phyloP scores from a whole-genome alignment of 2,329 filamentous ascomycete species.

The Magnaporthiopsis rhizophila region DNA sequence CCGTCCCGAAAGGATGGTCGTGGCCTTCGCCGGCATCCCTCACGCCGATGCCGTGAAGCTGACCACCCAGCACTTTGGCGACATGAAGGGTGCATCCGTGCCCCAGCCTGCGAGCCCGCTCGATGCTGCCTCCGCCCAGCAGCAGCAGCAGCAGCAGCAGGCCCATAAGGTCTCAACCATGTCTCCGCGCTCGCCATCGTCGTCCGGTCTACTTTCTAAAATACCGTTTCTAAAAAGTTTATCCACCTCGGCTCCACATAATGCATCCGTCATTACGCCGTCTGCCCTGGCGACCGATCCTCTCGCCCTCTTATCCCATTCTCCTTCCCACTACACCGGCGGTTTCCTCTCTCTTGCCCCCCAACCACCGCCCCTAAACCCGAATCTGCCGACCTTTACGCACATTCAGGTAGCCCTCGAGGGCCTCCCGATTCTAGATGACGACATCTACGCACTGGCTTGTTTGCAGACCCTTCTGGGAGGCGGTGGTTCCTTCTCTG shows the following conservation, averaged over 20 bases:
- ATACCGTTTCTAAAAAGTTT: slow-evolving; percentile 81
- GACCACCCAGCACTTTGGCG: slow-evolving; percentile 80
- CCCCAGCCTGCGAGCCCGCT: slow-evolving; percentile 20
- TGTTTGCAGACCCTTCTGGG: slow-evolving; percentile 93
- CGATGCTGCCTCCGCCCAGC: not conserved
- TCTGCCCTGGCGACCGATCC: slow-evolving; percentile 28
- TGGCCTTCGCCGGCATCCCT: slow-evolving; percentile 88
- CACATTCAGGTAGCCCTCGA: slow-evolving; percentile 97
- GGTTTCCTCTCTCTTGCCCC: slow-evolving; percentile 82
- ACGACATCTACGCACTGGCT: slow-evolving; percentile 93
- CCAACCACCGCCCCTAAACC: slow-evolving; percentile 69
- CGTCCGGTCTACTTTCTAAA: slow-evolving; percentile 64
- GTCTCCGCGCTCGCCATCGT: slow-evolving; percentile 18
- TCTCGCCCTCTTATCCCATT: slow-evolving; percentile 29
- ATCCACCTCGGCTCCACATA: slow-evolving; percentile 61
- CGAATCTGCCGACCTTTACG: slow-evolving; percentile 70
- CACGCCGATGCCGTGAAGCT: slow-evolving; percentile 73
- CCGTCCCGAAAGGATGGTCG: slow-evolving; percentile 81
- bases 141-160: slow-evolving; percentile 2
- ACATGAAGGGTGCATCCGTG: slow-evolving; percentile 57
- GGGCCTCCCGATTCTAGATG: slow-evolving; percentile 79
- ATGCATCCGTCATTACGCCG: slow-evolving; percentile 45
- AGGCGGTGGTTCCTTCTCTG: slow-evolving; percentile 92
- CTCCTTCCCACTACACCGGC: slow-evolving; percentile 72
- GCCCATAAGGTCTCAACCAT: slow-evolving; percentile 16